Base-by-base conservation (phyloP, 208 protist species). In the Herpetomonas tarakana region DNA sequence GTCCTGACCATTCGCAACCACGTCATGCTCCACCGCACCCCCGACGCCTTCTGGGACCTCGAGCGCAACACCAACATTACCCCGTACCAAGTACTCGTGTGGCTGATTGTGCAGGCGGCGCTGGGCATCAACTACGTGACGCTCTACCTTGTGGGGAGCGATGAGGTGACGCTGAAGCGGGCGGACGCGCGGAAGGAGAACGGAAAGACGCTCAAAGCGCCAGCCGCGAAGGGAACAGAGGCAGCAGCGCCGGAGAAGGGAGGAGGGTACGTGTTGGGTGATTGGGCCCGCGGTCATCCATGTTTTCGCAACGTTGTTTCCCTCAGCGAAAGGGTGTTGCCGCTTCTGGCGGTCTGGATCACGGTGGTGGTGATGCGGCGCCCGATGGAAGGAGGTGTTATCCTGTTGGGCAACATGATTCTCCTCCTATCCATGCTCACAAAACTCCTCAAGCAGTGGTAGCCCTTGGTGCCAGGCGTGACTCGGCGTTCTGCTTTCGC, bases 1-100 rank as follows among this genome's bases (percentile, higher is more conserved):
- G 64, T 74, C 2, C 53, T 91, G 25, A 75, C 74, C n/a, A 52
- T 88, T 22, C 65, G 86, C 52, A 93, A 93, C 44, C 45, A 68
- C 26, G 27, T 91, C 47, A 68, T 87, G 53, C 54, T 86, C 26
- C 57, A 38, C n/a, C 26, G 58, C 38, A 41, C 41, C 11, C 63
- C 55, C 25, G 67, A 56, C 14, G 68, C 74, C 4, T 58, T 87
- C 18, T 45, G 29, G n/a, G 79, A 91, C 31, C 58, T 31, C 0
- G 77, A 85, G 52, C 74, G 84, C 9, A 83, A 77, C 59, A 54
- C 65, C 9, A 54, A 70, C 1, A 63, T 58, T 12, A 24, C 53
- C 27, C 55, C 59, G 30, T 71, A 82, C 21, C 70, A 77, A n/a
- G 25, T 68, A 9, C 19, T 86, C 21, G 58, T 66, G 11, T 82